Evolutionary conservation across 192 early-diverging fungal species (phyloP).

Genomic region (Podila clonocystis): DNA sequence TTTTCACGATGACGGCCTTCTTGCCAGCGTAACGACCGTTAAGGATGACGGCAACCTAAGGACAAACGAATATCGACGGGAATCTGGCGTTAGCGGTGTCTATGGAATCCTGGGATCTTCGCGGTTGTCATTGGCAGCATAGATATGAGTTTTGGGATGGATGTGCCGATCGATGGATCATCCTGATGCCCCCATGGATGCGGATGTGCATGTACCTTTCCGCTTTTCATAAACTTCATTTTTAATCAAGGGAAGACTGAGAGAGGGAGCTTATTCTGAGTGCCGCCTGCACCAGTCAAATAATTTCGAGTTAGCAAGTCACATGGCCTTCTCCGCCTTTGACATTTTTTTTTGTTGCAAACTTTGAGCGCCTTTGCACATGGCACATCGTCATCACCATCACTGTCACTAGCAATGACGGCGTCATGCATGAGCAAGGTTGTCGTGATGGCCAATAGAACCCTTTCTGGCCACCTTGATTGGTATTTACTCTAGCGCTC

Average conservation of each 20-base stretch:
- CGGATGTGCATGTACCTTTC: conserved; percentile 7
- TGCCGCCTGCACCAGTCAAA: neutral
- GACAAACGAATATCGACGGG: neutral
- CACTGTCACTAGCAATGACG: too few species aligned
- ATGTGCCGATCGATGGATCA: conserved; percentile 1
- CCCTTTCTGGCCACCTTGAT: too few species aligned
- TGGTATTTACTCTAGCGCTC: too few species aligned
- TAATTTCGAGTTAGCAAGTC: neutral
- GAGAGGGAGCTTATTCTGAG: neutral
- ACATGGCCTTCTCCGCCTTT: too few species aligned
- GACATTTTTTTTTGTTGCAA: too few species aligned
- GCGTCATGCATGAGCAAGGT: too few species aligned
- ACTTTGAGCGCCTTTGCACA: too few species aligned
- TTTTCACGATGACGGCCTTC: conserved; percentile 99
- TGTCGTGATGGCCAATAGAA: too few species aligned
- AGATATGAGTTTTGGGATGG: neutral
- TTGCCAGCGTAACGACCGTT: conserved; percentile 99
- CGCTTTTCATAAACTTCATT: conserved; percentile 7
- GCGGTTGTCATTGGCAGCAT: neutral
- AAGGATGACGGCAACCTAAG: conserved; percentile 95
- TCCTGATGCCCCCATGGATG: neutral
- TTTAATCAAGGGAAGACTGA: conserved; percentile 1
- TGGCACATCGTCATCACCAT: too few species aligned
- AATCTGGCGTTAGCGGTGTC: neutral
- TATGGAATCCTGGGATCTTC: neutral